phyloP scores from a whole-genome alignment of 2,329 filamentous ascomycete genomes.

The Penicillium hordei region DNA sequence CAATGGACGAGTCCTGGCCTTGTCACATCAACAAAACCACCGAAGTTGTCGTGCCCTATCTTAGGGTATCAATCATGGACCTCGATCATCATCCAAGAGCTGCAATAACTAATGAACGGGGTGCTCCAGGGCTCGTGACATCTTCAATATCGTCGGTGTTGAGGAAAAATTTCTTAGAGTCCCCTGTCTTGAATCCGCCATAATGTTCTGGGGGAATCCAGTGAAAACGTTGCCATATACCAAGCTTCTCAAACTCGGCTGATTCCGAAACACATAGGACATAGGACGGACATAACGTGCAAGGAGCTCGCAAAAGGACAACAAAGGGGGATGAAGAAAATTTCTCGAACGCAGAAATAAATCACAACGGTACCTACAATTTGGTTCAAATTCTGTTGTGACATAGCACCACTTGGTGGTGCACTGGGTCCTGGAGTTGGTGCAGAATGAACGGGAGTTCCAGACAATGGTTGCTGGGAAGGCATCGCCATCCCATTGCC shows the following conservation, averaged over 20 bases:
- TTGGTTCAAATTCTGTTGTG: slow-evolving; percentile 88
- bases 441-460: slow-evolving; percentile 48
- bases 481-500: slow-evolving; percentile 46
- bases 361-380: slow-evolving; percentile 66
- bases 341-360: not conserved
- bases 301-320: not conserved
- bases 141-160: not conserved
- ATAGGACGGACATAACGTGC: not conserved
- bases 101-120: not conserved
- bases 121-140: not conserved
- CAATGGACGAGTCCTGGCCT: not conserved
- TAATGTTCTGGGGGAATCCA: not conserved
- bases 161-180: not conserved
- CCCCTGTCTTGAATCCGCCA: not conserved
- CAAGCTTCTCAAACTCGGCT: not conserved
- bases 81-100: not conserved
- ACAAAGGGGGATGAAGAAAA: not conserved
- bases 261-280: not conserved
- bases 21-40: not conserved
- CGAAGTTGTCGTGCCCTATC: not conserved
- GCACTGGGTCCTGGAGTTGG: slow-evolving; percentile 42
- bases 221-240: not conserved
- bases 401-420: slow-evolving; percentile 53
- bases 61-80: too few species aligned
- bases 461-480: slow-evolving; percentile 49